Base-by-base conservation (phyloP, 305 asterid genomes). In the Rubia peregrina region DNA sequence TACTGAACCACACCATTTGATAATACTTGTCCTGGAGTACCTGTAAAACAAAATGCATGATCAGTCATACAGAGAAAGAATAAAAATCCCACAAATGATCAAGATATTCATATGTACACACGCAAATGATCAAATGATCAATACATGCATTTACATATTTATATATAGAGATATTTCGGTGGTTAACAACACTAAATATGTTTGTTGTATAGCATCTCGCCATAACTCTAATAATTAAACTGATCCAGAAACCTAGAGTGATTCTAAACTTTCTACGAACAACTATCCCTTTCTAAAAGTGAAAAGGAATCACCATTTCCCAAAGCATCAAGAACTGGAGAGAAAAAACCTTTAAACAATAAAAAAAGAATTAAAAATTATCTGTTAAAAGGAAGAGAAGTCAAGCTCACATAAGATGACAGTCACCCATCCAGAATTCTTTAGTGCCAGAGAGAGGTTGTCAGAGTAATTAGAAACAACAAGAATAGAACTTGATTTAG, bases 401-500 rank as follows among this genome's bases (percentile, higher is more conserved):
- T 55, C 43, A 79, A 65, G 81, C 89, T 90, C 79, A 90, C 98
- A 80, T 55, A 93, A 83, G 70, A 85, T 71, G 71, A 81, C 83
- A 74, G 81, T 80, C 77, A 90, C 67, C 94, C 88, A 80, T 72
- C 80, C 81, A 75, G 86, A 77, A 74, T 72, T 79, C 64, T 36
- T 78, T 43, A 71, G 79, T 63, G 72, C 77, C 72, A 72, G 79
- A 71, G 55, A 67, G 48, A 79, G 75, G 64, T 80, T 83, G 77
- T 80, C 77, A 59, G 78, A 68, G 78, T 61, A 55, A 81, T 81
- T 56, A 70, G 90, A 81, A 72, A 87, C 72, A 21, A 92, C 86
- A 77, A 86, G 85, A 73, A 88, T 57, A 75, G 75, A 71, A 81
- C 70, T 76, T 71, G 85, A 89, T 61, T 69, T 78, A 38, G 74